phyloP scores from a whole-genome alignment of 805 yeast species.

The Saccharomycopsis fermentans region DNA sequence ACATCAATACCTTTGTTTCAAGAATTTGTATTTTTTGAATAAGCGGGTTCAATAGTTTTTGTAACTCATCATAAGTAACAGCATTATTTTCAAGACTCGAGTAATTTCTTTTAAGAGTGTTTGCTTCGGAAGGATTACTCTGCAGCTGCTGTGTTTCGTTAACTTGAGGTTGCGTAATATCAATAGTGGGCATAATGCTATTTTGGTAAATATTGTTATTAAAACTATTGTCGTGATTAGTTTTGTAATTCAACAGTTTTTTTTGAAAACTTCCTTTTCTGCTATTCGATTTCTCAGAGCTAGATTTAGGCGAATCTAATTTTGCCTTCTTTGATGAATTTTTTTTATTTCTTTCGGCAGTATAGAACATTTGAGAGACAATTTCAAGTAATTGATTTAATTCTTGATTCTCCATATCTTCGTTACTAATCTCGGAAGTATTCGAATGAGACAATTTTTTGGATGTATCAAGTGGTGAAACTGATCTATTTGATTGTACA shows the following conservation, averaged over 20 bases:
- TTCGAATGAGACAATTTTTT: background rate
- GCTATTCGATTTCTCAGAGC: background rate
- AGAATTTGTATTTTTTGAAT: slow-evolving; percentile 2
- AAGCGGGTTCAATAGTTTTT: background rate
- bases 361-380: slow-evolving; percentile 13
- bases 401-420: slow-evolving; percentile 17
- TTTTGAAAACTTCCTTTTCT: background rate
- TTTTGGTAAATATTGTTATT: background rate
- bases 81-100: background rate
- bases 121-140: background rate
- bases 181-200: background rate
- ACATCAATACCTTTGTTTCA: slow-evolving; percentile 13
- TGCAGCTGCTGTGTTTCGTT: background rate
- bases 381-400: slow-evolving; percentile 10
- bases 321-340: slow-evolving; percentile 10
- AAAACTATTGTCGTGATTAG: background rate
- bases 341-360: slow-evolving; percentile 7
- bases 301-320: slow-evolving; percentile 10
- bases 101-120: background rate
- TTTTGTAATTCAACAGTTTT: background rate
- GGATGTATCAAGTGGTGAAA: background rate
- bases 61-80: background rate
- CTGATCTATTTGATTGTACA: background rate
- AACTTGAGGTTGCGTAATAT: background rate
- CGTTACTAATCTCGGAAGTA: background rate